phyloP scores from a whole-genome alignment of 1,284 basidiomycete species.

The Cutaneotrichosporon sp. region DNA sequence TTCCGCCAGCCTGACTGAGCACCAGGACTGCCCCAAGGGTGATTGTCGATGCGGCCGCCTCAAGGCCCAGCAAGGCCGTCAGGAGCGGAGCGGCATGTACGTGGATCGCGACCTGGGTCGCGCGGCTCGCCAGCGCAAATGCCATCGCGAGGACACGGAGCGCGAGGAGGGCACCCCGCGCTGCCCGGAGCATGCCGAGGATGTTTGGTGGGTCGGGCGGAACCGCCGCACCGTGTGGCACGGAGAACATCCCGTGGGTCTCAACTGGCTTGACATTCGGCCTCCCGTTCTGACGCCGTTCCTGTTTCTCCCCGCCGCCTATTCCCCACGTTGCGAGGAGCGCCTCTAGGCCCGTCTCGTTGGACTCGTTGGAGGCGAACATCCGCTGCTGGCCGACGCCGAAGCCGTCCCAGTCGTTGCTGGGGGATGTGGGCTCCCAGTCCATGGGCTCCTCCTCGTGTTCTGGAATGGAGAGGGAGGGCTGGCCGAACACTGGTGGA shows the following conservation, averaged over 20 bases:
- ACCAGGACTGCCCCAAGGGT: conserved; percentile 6
- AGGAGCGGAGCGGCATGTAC: neutral
- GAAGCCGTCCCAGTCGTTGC: conserved; percentile 37
- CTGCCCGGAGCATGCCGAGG: neutral
- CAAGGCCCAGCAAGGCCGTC: conserved; percentile 2
- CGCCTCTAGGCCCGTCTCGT: conserved; percentile 42
- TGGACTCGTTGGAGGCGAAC: conserved; percentile 24
- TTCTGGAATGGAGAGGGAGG: conserved; percentile 18
- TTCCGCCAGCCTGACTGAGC: neutral
- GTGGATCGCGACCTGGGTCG: neutral
- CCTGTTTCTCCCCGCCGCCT: conserved; percentile 3
- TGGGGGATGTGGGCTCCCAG: conserved; percentile 35
- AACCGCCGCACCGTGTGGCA: neutral
- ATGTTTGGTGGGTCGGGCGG: neutral
- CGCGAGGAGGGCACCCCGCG: conserved; percentile 3
- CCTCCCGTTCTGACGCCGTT: too few species aligned
- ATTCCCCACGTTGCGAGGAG: conserved; percentile 39
- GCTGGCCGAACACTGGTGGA: conserved; percentile 31
- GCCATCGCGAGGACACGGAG: conserved; percentile 2
- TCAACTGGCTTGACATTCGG: neutral
- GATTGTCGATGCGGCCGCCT: conserved; percentile 4
- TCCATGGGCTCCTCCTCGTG: conserved; percentile 35
- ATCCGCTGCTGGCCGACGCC: conserved; percentile 37
- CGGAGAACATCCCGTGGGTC: neutral
- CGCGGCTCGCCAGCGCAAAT: neutral